A percentile compares a stretch with the other conserved stretches of the same genome.
These are phyloP conservation scores for Danielia reshetovae DNA, from an alignment of 805 yeast genomes.

Conservation along the genomic window DNA sequence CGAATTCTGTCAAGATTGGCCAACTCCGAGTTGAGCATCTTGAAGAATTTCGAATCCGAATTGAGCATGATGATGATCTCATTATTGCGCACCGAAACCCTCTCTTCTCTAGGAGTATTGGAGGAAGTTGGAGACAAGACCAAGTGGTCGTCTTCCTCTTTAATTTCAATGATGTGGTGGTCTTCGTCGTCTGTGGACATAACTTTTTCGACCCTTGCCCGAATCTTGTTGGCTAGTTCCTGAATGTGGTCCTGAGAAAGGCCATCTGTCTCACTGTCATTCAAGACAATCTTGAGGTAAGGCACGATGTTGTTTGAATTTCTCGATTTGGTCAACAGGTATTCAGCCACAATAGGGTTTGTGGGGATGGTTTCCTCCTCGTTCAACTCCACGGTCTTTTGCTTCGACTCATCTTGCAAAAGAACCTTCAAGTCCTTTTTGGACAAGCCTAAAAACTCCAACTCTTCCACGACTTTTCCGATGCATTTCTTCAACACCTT, in stretches of 20 bases:
- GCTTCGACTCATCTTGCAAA: slow-evolving; percentile 24
- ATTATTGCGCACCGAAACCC: slow-evolving; percentile 19
- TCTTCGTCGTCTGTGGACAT: slow-evolving; percentile 21
- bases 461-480: slow-evolving; percentile 59
- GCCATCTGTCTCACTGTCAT: slow-evolving; percentile 22
- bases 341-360: slow-evolving; percentile 42
- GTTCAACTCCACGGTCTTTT: slow-evolving; percentile 28
- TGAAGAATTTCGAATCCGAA: slow-evolving; percentile 59
- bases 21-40: slow-evolving; percentile 52
- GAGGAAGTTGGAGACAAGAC: slow-evolving; percentile 28
- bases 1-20: slow-evolving; percentile 45
- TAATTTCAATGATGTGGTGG: slow-evolving; percentile 25
- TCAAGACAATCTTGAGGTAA: slow-evolving; percentile 35
- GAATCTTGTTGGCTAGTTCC: slow-evolving; percentile 26
- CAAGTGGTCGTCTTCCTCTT: slow-evolving; percentile 22
- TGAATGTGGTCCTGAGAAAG: slow-evolving; percentile 32
- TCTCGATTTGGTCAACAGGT: slow-evolving; percentile 30
- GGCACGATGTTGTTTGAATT: slow-evolving; percentile 29
- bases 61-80: slow-evolving; percentile 43
- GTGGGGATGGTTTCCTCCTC: slow-evolving; percentile 29
- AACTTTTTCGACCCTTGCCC: slow-evolving; percentile 23
- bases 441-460: slow-evolving; percentile 54
- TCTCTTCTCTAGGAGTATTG: not conserved
- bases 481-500: slow-evolving; percentile 67
- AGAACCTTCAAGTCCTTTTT: slow-evolving; percentile 39